Evolutionary conservation across 495 filamentous ascomycete species (phyloP).

Genomic region (Echria macrotheca): DNA sequence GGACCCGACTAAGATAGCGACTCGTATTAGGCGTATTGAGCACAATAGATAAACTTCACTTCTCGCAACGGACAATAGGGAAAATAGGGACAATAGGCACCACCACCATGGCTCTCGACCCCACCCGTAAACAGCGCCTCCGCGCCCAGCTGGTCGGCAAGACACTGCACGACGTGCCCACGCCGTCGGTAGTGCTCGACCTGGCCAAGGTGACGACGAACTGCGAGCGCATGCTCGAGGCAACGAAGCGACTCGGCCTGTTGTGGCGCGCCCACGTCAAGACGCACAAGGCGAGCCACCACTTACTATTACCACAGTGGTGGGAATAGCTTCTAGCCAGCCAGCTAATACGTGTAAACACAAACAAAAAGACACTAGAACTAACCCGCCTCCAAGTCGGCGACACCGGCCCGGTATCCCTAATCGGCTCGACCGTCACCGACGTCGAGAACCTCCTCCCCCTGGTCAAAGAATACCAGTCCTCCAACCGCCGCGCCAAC

Average conservation of each 20-base stretch:
- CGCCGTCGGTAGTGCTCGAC: constrained; percentile 68
- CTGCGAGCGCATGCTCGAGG: constrained; percentile 68
- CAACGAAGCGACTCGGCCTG: constrained; percentile 52
- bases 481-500: constrained; percentile 48
- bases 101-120: no score
- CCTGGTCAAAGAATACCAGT: constrained; percentile 53
- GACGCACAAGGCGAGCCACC: constrained; percentile 65
- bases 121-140: constrained; percentile 45
- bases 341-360: no score
- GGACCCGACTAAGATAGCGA: no score
- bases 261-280: constrained; percentile 80
- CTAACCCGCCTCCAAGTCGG: constrained; percentile 71
- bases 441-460: constrained; percentile 69
- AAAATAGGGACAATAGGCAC: no score
- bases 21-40: no score
- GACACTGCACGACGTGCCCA: constrained; percentile 53
- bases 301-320: no score
- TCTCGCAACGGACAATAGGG: no score
- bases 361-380: constrained; percentile 65
- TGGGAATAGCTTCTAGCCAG: neutral
- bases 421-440: constrained; percentile 72
- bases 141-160: constrained; percentile 54
- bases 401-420: constrained; percentile 46
- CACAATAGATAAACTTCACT: no score
- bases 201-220: constrained; percentile 60